Evolutionary conservation across 1,284 basidiomycete genomes (phyloP).

Genomic region (Coniophora puteana): DNA sequence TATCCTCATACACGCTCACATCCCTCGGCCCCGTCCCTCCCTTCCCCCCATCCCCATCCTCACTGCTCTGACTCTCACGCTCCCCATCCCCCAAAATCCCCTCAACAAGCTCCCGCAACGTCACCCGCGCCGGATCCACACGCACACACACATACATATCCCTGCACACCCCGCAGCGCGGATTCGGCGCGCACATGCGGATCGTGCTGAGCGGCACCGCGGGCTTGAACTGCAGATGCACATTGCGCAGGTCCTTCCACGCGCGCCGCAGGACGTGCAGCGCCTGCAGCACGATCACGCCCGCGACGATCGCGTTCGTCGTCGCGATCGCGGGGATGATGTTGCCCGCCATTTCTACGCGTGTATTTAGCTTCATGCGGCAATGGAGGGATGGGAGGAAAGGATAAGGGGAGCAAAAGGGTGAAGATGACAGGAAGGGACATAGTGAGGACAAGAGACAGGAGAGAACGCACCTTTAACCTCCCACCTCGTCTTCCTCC

Average conservation of each 20-base stretch:
- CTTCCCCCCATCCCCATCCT: slow-evolving; percentile 37
- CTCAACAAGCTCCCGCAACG: slow-evolving; percentile 70
- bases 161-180: slow-evolving; percentile 79
- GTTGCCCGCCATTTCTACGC: slow-evolving; percentile 95
- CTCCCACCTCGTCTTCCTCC: slow-evolving; percentile 90
- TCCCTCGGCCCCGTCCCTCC: slow-evolving; percentile 44
- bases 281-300: slow-evolving; percentile 91
- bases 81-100: slow-evolving; percentile 66
- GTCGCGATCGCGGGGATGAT: slow-evolving; percentile 99
- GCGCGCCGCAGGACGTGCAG: slow-evolving; percentile 75
- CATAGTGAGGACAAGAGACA: too few relatives aligned
- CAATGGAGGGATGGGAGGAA: neutral
- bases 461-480: slow-evolving; percentile 85
- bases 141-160: slow-evolving; percentile 78
- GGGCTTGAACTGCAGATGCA: slow-evolving; percentile 75
- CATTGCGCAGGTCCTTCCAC: slow-evolving; percentile 57
- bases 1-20: slow-evolving; percentile 85
- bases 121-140: slow-evolving; percentile 65
- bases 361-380: slow-evolving; percentile 1
- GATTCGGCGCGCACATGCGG: slow-evolving; percentile 62
- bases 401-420: neutral
- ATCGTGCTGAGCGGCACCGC: slow-evolving; percentile 70
- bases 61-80: slow-evolving; percentile 65
- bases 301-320: slow-evolving; percentile 96
- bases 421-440: neutral